These are phyloP conservation scores for Nothophaeocryptopus gaeumannii DNA, from an alignment of 2,329 filamentous ascomycete genomes.

Conservation along the genomic window DNA sequence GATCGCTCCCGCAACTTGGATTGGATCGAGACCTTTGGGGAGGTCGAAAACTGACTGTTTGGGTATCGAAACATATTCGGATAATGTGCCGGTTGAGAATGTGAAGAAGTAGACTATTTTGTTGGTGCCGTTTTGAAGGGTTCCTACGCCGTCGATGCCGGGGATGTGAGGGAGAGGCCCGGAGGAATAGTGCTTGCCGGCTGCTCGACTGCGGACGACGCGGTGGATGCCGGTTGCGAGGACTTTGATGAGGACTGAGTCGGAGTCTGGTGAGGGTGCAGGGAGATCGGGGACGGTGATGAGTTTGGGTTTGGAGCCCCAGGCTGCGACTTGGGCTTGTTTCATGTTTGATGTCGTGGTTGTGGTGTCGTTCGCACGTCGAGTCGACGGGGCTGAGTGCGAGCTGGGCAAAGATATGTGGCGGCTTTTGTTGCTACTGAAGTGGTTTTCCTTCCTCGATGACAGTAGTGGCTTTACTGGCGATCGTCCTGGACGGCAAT, in stretches of 20 bases:
- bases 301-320: slow-evolving; percentile 39
- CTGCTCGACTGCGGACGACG: slow-evolving; percentile 53
- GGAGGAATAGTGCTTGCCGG: slow-evolving; percentile 55
- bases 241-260: slow-evolving; percentile 51
- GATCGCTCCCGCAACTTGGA: slow-evolving; percentile 52
- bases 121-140: slow-evolving; percentile 41
- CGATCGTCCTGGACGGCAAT: no score
- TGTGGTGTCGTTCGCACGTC: no score
- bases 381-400: no score
- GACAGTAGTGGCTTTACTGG: no score
- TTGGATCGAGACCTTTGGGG: slow-evolving; percentile 46
- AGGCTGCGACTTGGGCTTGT: slow-evolving; percentile 42
- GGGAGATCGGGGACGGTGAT: slow-evolving; percentile 36
- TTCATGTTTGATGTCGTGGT: slow-evolving; percentile 30
- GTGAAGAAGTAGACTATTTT: slow-evolving; percentile 52
- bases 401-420: no score
- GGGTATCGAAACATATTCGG: slow-evolving; percentile 51
- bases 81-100: slow-evolving; percentile 45
- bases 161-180: slow-evolving; percentile 51
- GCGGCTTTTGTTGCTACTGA: no score
- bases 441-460: no score
- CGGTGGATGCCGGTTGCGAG: slow-evolving; percentile 53
- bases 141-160: slow-evolving; percentile 55
- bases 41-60: slow-evolving; percentile 41
- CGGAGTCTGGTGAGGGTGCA: slow-evolving; percentile 30